These are phyloP conservation scores for Kalanchoe fedtschenkoi DNA, from an alignment of 164 flowering plant species.

Conservation along the genomic window DNA sequence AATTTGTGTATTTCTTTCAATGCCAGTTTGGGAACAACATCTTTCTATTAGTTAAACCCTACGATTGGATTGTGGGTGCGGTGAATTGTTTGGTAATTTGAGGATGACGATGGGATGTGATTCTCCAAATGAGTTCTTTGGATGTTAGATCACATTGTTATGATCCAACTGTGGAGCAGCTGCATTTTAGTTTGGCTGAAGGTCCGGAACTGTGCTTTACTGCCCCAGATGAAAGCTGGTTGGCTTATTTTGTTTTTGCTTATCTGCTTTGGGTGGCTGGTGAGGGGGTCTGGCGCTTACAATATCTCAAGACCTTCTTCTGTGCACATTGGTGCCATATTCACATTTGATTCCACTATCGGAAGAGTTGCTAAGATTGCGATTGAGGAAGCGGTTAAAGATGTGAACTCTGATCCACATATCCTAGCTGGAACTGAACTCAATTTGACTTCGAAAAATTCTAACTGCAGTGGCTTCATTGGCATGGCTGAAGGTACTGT, in stretches of 20 bases:
- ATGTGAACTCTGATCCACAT: slow-evolving; percentile 60
- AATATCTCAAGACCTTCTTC: slow-evolving; percentile 43
- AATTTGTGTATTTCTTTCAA: neutral
- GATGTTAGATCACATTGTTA: neutral
- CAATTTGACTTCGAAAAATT: slow-evolving; percentile 28
- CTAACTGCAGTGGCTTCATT: slow-evolving; percentile 68
- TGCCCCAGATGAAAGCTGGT: neutral
- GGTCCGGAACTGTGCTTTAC: neutral
- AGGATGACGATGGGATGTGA: neutral
- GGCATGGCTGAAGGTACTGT: slow-evolving; percentile 69
- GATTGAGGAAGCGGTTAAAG: slow-evolving; percentile 68
- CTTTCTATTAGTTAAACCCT: neutral
- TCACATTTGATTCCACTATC: slow-evolving; percentile 64
- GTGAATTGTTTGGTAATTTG: neutral
- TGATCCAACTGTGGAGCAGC: neutral
- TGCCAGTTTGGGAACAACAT: neutral
- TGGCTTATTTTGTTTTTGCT: neutral
- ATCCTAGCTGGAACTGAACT: slow-evolving; percentile 61
- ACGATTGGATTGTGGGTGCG: neutral
- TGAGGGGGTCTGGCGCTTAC: neutral
- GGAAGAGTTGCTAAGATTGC: slow-evolving; percentile 86
- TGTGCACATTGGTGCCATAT: slow-evolving; percentile 73
- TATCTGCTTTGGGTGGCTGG: neutral
- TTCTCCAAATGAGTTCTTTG: neutral
- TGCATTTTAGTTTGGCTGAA: neutral